Percentiles rank a stretch among this genome's conserved stretches.
Conservation (phyloP, 768 basidiomycete species). For the Tricholoma bakamatsutake region DNA sequence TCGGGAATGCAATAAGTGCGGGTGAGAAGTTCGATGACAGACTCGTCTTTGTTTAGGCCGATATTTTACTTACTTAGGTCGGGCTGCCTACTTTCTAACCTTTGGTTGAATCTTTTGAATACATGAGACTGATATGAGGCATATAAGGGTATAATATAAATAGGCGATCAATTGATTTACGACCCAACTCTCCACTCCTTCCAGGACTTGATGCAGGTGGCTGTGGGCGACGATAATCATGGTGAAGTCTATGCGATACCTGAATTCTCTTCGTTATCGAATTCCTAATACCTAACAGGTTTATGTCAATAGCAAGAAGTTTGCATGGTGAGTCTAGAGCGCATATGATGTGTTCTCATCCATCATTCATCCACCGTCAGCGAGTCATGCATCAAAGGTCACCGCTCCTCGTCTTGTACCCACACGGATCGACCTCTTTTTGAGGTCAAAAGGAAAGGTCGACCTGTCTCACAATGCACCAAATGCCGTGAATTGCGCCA, state of each 20-base stretch:
- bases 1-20: too few relatives aligned
- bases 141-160: too few relatives aligned
- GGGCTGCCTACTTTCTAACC: too few relatives aligned
- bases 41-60: too few relatives aligned
- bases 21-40: too few relatives aligned
- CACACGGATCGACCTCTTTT: conserved; percentile 88
- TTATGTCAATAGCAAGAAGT: conserved; percentile 68
- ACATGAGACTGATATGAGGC: too few relatives aligned
- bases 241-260: conserved; percentile 4
- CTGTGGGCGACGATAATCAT: not conserved
- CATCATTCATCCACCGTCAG: conserved; percentile 31
- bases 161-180: not conserved
- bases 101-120: too few relatives aligned
- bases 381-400: conserved; percentile 92
- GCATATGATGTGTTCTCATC: not conserved
- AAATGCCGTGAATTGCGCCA: conserved; percentile 80
- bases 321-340: conserved; percentile 56
- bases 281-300: conserved; percentile 35
- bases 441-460: conserved; percentile 90
- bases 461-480: conserved; percentile 86
- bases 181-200: not conserved
- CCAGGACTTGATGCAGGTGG: not conserved
- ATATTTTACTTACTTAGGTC: too few relatives aligned
- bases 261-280: not conserved
- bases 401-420: conserved; percentile 83